Evolutionary conservation across 257 asterid genomes (phyloP), one percentile per base, ranked within the genome.

Genomic region (Gentiana macrophylla): DNA sequence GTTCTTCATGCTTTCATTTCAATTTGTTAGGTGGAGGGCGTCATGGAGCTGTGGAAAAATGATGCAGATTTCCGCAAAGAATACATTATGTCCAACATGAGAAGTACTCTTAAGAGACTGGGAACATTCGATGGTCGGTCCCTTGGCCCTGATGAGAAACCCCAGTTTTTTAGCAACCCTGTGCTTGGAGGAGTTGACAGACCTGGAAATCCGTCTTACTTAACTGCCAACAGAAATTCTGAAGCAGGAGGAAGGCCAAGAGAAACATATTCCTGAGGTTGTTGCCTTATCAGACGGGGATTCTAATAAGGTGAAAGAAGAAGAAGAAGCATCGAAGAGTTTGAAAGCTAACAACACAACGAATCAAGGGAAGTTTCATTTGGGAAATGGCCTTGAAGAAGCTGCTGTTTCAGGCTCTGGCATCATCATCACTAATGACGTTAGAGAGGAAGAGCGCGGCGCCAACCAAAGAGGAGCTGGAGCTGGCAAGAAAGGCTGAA

Each of bases 71-170:
- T 92, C 68, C 86, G 94, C 11, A 61, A 72, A 55, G 94, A 88
- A 32, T 92, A 92, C 54, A 62, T 68, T 60, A 72, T 67, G 64
- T 77, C 68, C 74, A 92, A 88, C 60, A 61, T 61, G 63, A 75
- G 82, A 73, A 88, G 95, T 64, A 84, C 86, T 2, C 45, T 80
- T 50, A 62, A 85, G 80, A 83, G 94, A 83, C 72, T 92, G 11
- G 97, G 97, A 53, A 85, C 97, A 45, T 72, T 81, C 65, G 98
- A 92, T 61, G 94, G 97, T 61, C 94, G 95, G 54, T 61, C 86
- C 48, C 95, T 88, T 50, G 93, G 91, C 53, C 94, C 95, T 47
- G 77, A 83, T 38, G 99, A 92, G 82, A 68, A 70, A 66, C 90
- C 89, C 35, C 81, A 73, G 52, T 52, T 72, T 12, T 32, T 83